Evolutionary conservation across 768 basidiomycete genomes (phyloP), one percentile per base, ranked within the genome.

Genomic region (Mycena galericulata): DNA sequence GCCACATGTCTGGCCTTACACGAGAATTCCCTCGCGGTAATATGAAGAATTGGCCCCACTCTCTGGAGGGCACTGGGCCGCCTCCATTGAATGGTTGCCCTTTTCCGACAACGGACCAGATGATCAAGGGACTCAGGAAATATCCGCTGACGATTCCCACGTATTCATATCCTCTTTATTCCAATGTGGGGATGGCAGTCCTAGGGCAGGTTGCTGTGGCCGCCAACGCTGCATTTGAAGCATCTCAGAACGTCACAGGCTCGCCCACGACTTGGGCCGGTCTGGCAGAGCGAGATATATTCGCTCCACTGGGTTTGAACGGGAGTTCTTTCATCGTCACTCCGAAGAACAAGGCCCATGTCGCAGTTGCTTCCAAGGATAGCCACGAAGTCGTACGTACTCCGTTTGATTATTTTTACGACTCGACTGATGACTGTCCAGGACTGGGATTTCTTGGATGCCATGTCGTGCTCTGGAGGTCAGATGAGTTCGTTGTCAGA

Each of bases 1-100:
- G 65, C 38, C 78, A 79, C 40, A 75, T 77, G 75, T 76, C 76
- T 17, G 78, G 78, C 20, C 59, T 79, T 6, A 78, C 73, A 2
- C 68, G 75, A 17, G 75, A 75, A 56, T 77, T 65, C 50, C 78
- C 78, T 8, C 69, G 73, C 20, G 73, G 73, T 43, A 68, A 71
- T 36, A 64, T 65, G 41, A 55, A 68, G 20, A 49, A 70, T 45
- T 78, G 77, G 77, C 77, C 77, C 17, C 58, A 73, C 32, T 68
- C 70, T 11, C 40, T 70, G 3, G 59, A 63, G 20, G 75, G 75
- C 3, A 68, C 62, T 11, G 75, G 75, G 20, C 68, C 75, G 20
- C 70, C 75, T 14, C 71, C 73, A 20, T 32, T 34, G 7, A 75
- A 74, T 47, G 76, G 74, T 2, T 56, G 62, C 6, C 74, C 74